Evolutionary conservation across 768 basidiomycete species (phyloP).

Genomic region (Podaxis rugospora): DNA sequence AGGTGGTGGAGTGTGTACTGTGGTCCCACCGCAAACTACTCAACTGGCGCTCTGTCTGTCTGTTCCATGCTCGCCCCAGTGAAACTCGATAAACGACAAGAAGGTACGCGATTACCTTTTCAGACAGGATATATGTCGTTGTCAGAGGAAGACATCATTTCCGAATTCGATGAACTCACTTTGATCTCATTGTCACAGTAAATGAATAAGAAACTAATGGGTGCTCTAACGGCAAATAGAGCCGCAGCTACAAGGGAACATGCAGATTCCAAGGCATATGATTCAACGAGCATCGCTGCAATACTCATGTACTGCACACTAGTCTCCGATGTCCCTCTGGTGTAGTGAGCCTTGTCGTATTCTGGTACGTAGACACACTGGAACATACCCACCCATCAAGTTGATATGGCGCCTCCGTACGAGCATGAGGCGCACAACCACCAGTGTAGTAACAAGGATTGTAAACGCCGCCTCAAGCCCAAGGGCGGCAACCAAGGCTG

Average conservation of each 20-base stretch:
- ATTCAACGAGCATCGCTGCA: background rate
- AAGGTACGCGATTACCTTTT: background rate
- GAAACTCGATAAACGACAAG: background rate
- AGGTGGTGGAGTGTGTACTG: background rate
- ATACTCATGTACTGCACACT: background rate
- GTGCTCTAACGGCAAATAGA: background rate
- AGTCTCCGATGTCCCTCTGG: background rate
- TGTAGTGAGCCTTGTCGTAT: background rate
- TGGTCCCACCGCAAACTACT: background rate
- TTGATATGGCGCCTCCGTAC: background rate
- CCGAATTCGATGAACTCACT: background rate
- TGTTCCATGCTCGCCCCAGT: background rate
- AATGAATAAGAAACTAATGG: background rate
- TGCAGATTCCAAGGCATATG: conserved; percentile 1
- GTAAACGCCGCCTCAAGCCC: background rate
- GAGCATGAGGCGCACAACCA: background rate
- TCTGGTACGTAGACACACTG: background rate
- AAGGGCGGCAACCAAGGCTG: background rate
- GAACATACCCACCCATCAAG: background rate
- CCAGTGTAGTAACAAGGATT: background rate
- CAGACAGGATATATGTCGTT: background rate
- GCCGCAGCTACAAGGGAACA: background rate
- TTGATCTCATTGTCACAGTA: background rate
- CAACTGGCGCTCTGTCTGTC: background rate
- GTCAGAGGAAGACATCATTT: background rate